Percentiles rank a stretch among this genome's conserved stretches.
These are phyloP conservation scores for Umbelopsis isabellina DNA, from an alignment of 192 early-diverging fungal genomes.

Conservation along the genomic window DNA sequence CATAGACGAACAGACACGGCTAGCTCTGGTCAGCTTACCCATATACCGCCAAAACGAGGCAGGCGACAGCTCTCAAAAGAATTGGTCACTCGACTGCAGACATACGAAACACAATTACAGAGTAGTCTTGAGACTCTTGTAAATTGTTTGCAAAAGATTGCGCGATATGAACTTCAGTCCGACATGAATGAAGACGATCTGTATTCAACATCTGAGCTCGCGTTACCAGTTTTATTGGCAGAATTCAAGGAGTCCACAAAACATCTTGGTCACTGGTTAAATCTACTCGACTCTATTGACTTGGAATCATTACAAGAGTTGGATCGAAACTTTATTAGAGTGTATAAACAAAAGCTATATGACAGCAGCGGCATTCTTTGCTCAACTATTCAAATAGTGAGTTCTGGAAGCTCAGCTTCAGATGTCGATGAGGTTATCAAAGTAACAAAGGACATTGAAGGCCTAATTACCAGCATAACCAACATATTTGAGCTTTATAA, in stretches of 20 bases:
- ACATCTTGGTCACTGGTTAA: constrained; percentile 32
- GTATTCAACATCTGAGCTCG: constrained; percentile 24
- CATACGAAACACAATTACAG: background rate
- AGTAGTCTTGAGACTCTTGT: constrained; percentile 3
- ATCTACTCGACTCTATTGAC: constrained; percentile 32
- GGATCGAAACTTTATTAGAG: constrained; percentile 23
- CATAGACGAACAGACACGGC: background rate
- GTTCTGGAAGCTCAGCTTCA: constrained; percentile 14
- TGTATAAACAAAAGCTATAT: constrained; percentile 39
- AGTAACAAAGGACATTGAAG: constrained; percentile 7
- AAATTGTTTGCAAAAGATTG: background rate
- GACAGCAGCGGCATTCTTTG: constrained; percentile 35
- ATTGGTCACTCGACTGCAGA: background rate
- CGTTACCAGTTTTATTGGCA: constrained; percentile 20
- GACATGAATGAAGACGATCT: constrained; percentile 1
- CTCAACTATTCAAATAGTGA: constrained; percentile 31
- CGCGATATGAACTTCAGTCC: background rate
- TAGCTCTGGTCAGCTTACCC: background rate
- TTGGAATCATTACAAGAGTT: constrained; percentile 1
- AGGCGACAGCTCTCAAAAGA: background rate
- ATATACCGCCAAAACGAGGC: background rate
- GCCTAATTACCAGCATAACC: constrained; percentile 27
- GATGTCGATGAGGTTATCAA: constrained; percentile 18
- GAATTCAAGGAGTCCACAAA: constrained; percentile 8
- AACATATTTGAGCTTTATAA: constrained; percentile 29